Conservation (phyloP, 1,284 basidiomycete genomes). For the Sanguinoderma infundibulare region DNA sequence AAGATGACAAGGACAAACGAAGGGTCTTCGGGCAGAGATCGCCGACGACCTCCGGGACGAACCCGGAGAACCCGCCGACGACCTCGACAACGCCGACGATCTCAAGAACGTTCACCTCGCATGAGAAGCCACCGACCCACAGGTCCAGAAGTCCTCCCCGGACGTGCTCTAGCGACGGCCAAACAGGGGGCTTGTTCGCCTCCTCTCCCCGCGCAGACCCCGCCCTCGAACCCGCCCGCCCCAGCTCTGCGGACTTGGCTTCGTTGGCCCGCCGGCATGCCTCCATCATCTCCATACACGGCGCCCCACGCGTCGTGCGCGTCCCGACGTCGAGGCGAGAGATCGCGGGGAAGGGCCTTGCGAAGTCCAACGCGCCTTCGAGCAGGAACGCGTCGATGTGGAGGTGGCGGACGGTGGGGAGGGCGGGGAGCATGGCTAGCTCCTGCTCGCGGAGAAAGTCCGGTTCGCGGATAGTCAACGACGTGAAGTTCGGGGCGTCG, state of each 20-base stretch:
- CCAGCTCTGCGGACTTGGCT: no score
- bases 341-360: neutral
- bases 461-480: neutral
- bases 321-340: neutral
- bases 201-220: neutral
- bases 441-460: no score
- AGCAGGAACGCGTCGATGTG: no score
- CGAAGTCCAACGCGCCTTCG: no score
- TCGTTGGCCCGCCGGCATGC: no score
- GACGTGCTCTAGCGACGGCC: neutral
- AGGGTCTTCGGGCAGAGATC: neutral
- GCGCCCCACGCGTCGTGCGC: neutral
- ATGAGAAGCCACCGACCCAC: neutral
- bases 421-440: no score
- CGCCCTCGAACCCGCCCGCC: no score
- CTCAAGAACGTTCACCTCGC: neutral
- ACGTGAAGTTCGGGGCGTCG: neutral
- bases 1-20: neutral
- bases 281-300: neutral
- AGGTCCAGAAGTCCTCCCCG: slow-evolving; percentile 1
- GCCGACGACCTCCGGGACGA: neutral
- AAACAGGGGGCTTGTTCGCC: neutral
- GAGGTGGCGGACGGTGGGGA: no score
- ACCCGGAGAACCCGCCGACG: neutral
- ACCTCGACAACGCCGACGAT: neutral